Evolutionary conservation across 306 rosid species (phyloP).

Genomic region (Psophocarpus tetragonolobus): DNA sequence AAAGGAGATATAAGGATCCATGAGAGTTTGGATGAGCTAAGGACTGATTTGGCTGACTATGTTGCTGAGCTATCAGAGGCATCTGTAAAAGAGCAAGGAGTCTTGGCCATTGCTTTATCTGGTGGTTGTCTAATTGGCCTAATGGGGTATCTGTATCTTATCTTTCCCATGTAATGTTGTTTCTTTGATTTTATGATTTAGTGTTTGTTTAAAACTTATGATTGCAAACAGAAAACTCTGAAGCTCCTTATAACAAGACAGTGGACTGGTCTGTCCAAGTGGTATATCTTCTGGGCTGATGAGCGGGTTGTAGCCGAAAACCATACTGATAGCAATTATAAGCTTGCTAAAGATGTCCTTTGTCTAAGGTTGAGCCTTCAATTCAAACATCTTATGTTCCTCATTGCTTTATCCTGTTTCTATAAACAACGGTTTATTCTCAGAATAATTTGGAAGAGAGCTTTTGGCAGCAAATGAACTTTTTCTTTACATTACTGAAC

Average conservation of each 20-base stretch:
- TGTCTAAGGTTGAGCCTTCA: constrained; percentile 71
- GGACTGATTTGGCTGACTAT: constrained; percentile 83
- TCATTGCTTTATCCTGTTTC: constrained; percentile 15
- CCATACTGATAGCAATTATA: constrained; percentile 92
- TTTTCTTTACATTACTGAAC: neutral
- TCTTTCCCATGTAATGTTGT: constrained; percentile 41
- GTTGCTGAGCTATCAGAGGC: constrained; percentile 85
- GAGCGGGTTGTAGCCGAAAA: constrained; percentile 92
- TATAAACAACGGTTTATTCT: constrained; percentile 4
- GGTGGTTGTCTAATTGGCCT: constrained; percentile 99
- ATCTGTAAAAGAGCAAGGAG: constrained; percentile 89
- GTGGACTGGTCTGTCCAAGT: constrained; percentile 96
- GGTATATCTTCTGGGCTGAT: constrained; percentile 98
- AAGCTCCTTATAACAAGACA: constrained; percentile 93
- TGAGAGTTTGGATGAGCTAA: constrained; percentile 91
- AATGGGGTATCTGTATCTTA: constrained; percentile 82
- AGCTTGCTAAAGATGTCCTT: constrained; percentile 84
- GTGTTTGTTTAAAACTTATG: constrained; percentile 47
- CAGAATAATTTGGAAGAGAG: constrained; percentile 11
- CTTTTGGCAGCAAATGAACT: neutral
- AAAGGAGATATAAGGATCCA: constrained; percentile 72
- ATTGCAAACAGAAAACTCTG: constrained; percentile 77
- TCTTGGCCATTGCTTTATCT: constrained; percentile 84
- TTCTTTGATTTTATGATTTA: constrained; percentile 47
- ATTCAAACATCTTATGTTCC: constrained; percentile 26